Evolutionary conservation across 176 grass and related monocot genomes (phyloP), one percentile per base, ranked within the genome.

Genomic region (Carex kokanica): DNA sequence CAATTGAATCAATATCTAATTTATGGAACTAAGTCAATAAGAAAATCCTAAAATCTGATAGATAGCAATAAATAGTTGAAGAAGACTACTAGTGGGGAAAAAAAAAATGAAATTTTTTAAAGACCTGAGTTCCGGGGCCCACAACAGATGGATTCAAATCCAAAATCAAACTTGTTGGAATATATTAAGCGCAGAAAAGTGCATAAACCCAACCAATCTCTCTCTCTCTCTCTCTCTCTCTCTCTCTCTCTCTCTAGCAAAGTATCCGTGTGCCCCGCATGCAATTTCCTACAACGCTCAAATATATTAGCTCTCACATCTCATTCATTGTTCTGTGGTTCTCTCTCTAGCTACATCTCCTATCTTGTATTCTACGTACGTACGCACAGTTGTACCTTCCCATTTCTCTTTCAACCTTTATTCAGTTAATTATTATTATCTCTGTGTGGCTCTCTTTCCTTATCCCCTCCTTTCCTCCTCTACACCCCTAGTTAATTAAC

Each of bases 391-490:
- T 49, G 69, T 64, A 78, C 53, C 29, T 63, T 78, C 54, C 41
- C 43, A 45, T 40, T 80, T 41, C 62, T 85, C 69, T 77, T 78
- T 60, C 57, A 23, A 5, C 80, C 40, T 82, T 82, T 82, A 64
- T 43, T 54, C 61, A 49, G 45, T 49, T 12, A 49, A 41, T 36
- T 36, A 9, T 43, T 0, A 41, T 36, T 36, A 9, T 43, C 6
- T 89, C 85, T 92, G 89, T 86, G 95, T 94, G 92, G 96, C 86
- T 90, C 88, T 93, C 74, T 91, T 95, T 90, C 83, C 93, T 95
- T 95, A 95, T 98, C 92, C 82, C 86, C 86, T 92, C 85, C 61
- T 7, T 16, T 73, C 24, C 15, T 47, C 81, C 31, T 68, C 41
- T 51, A 73, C 84, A 69, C 77, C 56, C 78, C 84, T 69, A 84